Conservation (phyloP, 495 filamentous ascomycete genomes). For the Barbatosphaeria neglecta region DNA sequence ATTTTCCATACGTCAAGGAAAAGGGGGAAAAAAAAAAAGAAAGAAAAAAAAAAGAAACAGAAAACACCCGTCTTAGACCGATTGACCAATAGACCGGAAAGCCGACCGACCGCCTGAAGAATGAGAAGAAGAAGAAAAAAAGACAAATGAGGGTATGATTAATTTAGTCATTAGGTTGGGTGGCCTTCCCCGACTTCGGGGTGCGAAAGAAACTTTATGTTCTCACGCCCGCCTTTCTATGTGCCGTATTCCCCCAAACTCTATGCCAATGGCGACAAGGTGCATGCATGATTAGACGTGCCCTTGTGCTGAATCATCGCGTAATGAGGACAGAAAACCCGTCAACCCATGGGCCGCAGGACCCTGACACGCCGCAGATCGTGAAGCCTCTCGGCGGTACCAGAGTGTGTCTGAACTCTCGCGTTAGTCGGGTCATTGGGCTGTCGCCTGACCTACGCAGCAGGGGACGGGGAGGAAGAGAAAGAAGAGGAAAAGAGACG, state of each 20-base stretch:
- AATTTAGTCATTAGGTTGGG: not conserved
- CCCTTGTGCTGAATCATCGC: slow-evolving; percentile 28
- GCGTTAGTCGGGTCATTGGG: not conserved
- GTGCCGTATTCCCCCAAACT: not conserved
- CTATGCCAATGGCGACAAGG: not conserved
- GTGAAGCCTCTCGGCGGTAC: slow-evolving; percentile 84
- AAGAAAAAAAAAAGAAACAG: too few species aligned
- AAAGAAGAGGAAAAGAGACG: slow-evolving; percentile 3
- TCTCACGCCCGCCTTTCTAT: not conserved
- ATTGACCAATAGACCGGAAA: too few species aligned
- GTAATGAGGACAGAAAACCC: slow-evolving; percentile 81
- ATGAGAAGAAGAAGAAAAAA: not conserved
- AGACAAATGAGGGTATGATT: not conserved
- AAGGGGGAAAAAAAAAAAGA: too few species aligned
- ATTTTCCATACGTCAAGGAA: too few species aligned
- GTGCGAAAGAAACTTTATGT: not conserved
- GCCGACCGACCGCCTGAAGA: not conserved
- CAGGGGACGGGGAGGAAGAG: not conserved
- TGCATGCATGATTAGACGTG: not conserved
- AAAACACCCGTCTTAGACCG: too few species aligned
- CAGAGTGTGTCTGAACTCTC: slow-evolving; percentile 57
- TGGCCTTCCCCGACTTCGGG: too few species aligned
- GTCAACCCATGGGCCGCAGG: slow-evolving; percentile 73
- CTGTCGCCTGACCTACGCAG: not conserved
- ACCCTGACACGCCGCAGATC: slow-evolving; percentile 78